Conservation (phyloP, 2,329 filamentous ascomycete species). For the Knufia petricola region DNA sequence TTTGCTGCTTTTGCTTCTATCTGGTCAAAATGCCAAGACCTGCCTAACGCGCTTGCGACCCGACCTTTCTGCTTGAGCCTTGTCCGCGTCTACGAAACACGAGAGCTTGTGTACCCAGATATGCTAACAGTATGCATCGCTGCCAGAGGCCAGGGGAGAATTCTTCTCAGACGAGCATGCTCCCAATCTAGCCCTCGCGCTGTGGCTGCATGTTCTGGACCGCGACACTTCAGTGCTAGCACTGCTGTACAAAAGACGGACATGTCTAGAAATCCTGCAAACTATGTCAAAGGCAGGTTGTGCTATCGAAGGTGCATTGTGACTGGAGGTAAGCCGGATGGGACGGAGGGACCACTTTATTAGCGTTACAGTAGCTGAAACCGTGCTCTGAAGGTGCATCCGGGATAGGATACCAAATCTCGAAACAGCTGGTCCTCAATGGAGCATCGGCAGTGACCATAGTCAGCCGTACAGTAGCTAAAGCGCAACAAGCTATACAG, state of each 20-base stretch:
- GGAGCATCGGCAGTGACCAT: slow-evolving; percentile 51
- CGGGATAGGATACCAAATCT: slow-evolving; percentile 61
- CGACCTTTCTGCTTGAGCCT: too few species aligned
- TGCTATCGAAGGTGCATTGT: slow-evolving; percentile 4
- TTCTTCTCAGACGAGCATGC: neutral
- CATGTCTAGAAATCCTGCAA: neutral
- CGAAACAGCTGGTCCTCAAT: slow-evolving; percentile 52
- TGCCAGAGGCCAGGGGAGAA: neutral
- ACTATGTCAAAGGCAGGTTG: neutral
- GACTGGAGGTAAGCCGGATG: neutral
- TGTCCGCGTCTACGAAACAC: too few species aligned
- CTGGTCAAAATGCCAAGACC: too few species aligned
- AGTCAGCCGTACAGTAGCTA: slow-evolving; percentile 46
- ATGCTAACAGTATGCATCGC: neutral
- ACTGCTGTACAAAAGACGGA: too few species aligned
- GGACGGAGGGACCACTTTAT: neutral
- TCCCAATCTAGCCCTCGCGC: neutral
- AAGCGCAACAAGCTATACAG: slow-evolving; percentile 32
- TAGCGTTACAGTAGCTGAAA: neutral
- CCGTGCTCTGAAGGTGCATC: slow-evolving; percentile 53
- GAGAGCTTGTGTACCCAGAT: too few species aligned
- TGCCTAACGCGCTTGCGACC: too few species aligned
- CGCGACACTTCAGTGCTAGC: neutral
- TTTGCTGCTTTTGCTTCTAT: too few species aligned
- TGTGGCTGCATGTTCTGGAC: neutral